A percentile compares a stretch with the other conserved stretches of the same genome.
phyloP scores from a whole-genome alignment of 1,284 basidiomycete species.

The Ustilago loliicola region DNA sequence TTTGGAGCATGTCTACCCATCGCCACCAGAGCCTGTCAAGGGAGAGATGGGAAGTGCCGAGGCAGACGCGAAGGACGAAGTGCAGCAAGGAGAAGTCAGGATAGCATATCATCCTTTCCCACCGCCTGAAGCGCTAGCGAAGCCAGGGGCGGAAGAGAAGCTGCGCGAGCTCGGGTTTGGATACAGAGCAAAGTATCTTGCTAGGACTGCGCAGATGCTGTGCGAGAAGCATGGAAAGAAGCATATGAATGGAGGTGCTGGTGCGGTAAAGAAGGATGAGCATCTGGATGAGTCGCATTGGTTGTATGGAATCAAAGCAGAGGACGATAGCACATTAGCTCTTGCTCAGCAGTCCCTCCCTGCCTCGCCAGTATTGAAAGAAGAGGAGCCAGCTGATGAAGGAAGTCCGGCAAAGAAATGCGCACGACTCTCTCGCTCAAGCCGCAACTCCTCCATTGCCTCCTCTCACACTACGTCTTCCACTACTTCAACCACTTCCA shows the following conservation, averaged over 20 bases:
- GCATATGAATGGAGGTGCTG: neutral
- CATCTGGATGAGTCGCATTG: slow-evolving; percentile 34
- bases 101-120: slow-evolving; percentile 86
- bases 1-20: slow-evolving; percentile 66
- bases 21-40: slow-evolving; percentile 30
- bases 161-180: slow-evolving; percentile 91
- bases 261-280: neutral
- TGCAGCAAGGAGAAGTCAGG: slow-evolving; percentile 27
- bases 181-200: slow-evolving; percentile 91
- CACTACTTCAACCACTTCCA: neutral
- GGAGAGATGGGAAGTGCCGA: slow-evolving; percentile 46
- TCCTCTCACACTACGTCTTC: neutral
- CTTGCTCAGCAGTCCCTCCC: neutral
- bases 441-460: slow-evolving; percentile 12
- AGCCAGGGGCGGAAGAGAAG: slow-evolving; percentile 73
- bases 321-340: slow-evolving; percentile 6
- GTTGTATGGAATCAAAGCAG: slow-evolving; percentile 35
- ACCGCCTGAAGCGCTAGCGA: slow-evolving; percentile 78
- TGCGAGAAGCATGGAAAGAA: slow-evolving; percentile 71
- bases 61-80: slow-evolving; percentile 10
- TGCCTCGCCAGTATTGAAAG: neutral
- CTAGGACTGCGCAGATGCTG: slow-evolving; percentile 84
- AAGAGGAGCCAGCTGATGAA: neutral
- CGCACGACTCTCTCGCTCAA: slow-evolving; percentile 11
- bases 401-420: slow-evolving; percentile 12